Base-by-base conservation (phyloP, 73 alveolate species). In the Tetrahymena malaccensis region DNA sequence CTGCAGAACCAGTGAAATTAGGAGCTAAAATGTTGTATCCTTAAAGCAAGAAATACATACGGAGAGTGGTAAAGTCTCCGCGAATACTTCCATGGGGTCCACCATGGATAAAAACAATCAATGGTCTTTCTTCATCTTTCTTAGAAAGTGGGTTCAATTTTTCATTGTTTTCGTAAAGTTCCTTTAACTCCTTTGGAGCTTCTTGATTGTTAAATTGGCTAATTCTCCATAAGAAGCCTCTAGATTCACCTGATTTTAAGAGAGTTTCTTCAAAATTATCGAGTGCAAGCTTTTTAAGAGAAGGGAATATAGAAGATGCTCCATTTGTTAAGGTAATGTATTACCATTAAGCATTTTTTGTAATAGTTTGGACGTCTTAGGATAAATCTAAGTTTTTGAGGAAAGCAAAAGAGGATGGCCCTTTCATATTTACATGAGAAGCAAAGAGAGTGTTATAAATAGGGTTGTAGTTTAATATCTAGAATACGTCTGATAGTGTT, bases 11-110 rank as follows among this genome's bases (percentile, higher is more conserved):
- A 19, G 95, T 95, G 57, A 43, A 95, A 55, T 95, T 95, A 1
- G 97, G 97, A 3, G 95, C 93, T 33, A 95, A 85, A 50, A 95
- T 35, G 22, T 85, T 89, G 43, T 50, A 95, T 34, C 97, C 97
- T 95, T 95, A 33, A 27, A 35, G 50, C 44, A 95, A 89, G 40
- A 95, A 95, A 34, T 85, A 43, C 83, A 85, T 93, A 55, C 97
- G 70, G 43, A 95, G 55, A n/a, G 40, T 31, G 17, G 95, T 85
- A 35, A 85, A 95, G 40, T 44, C 93, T 33, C 97, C 94, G 37
- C 84, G 94, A 11, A 93, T 55, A 4, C 22, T 31, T 12, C 97
- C 97, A 34, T 95, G 97, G 10, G 97, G 97, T 25, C 97, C 97
- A 15, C 97, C 97, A 95, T 95, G 97, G 13, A 93, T 43, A 25